Base-by-base conservation (phyloP, 2,329 filamentous ascomycete species). In the Coniella lustricola region DNA sequence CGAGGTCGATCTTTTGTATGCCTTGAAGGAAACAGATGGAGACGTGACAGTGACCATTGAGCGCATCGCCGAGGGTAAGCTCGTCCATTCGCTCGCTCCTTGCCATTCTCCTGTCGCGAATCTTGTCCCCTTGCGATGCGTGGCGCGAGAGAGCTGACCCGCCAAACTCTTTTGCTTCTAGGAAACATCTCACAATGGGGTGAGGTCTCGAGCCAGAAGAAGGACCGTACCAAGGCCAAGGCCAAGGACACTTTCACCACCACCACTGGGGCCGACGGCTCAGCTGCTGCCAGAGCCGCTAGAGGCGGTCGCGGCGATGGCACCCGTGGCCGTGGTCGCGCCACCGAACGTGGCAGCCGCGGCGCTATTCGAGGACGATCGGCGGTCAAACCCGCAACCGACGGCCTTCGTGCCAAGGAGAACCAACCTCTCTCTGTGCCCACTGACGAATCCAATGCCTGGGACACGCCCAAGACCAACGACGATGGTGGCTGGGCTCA, bases 1-100 rank as follows among this genome's bases (percentile, higher is more conserved):
- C 59, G 88, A 95, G 63, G 88, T 90, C 67, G 91, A 97, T 67
- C 81, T 97, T 55, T 82, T 97, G 56, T 93, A 93, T 66, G 90
- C 90, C 54, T 77, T 98, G 52, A 82, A 95, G 68, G 93, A 98
- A 74, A 85, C 84, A 49, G 79, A 87, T 60, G 87, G 87, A 60
- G 86, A 93, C 68, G 75, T 89, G 61, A 79, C 85, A 59, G 70
- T 79, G 59, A 81, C 86, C 56, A 85, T 87, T 63, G 82, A 85
- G 61, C 82, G 83, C 67, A 91, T 93, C 67, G 81, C 84, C 60
- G 84, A 90, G 68, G 86, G 86, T 90, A 74, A 62, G 67, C 42
- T 51, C 39, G 31, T 44, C 46, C 43, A 50, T 51, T 29, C 22
- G 34, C 18, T 41, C 47, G 44, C 44, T n/a, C 37, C 41, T 31